These are phyloP conservation scores for Albophoma yamanashiensis DNA, from an alignment of 2,329 filamentous ascomycete species.

Conservation along the genomic window DNA sequence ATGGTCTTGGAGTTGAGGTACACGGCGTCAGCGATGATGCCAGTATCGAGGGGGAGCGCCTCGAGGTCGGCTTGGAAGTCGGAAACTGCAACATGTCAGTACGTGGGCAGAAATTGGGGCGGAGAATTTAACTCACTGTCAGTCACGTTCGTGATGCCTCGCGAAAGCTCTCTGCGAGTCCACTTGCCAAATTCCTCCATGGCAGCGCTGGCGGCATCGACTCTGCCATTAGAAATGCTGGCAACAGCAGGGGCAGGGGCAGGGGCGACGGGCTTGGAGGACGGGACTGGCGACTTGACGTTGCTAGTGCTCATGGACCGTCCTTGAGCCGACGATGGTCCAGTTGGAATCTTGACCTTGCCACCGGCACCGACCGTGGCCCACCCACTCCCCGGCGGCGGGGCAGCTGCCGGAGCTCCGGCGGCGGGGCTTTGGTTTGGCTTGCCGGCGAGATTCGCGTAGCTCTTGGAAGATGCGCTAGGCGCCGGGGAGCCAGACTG, in stretches of 20 bases:
- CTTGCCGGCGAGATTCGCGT: constrained; percentile 90
- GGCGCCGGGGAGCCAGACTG: constrained; percentile 35
- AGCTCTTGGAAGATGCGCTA: constrained; percentile 61
- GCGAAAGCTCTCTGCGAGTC: constrained; percentile 68
- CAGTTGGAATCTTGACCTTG: constrained; percentile 70
- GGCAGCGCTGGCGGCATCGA: constrained; percentile 36
- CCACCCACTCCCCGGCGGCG: constrained; percentile 54
- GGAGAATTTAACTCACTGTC: constrained; percentile 34
- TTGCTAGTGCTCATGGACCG: constrained; percentile 33
- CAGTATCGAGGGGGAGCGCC: constrained; percentile 63
- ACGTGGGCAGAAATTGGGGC: constrained; percentile 17
- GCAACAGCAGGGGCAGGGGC: constrained; percentile 29
- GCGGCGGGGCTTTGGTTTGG: constrained; percentile 27
- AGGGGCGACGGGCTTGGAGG: constrained; percentile 41
- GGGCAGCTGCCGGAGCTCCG: constrained; percentile 17
- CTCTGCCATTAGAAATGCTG: constrained; percentile 27
- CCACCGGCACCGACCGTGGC: constrained; percentile 91
- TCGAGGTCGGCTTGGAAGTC: constrained; percentile 69
- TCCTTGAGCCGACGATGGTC: constrained; percentile 38
- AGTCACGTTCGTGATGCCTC: constrained; percentile 50
- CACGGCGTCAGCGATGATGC: constrained; percentile 81
- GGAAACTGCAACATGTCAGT: constrained; percentile 45
- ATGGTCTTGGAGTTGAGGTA: constrained; percentile 82
- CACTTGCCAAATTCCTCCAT: constrained; percentile 93
- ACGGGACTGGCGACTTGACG: constrained; percentile 30